phyloP scores from a whole-genome alignment of 2,329 filamentous ascomycete genomes.

The Colletotrichum musae region DNA sequence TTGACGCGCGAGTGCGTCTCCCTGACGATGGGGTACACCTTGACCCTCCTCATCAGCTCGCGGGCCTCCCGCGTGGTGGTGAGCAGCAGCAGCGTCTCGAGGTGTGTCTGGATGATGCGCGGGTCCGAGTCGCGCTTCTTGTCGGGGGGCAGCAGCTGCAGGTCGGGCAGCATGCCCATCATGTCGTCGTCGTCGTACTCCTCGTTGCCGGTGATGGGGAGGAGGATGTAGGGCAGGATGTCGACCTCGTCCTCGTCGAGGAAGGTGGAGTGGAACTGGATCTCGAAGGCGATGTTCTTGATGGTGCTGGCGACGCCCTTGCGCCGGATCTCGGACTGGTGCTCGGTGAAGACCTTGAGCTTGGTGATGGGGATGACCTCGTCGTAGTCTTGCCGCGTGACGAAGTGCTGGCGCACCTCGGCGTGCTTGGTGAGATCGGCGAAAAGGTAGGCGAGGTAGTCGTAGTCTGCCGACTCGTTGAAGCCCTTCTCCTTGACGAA shows the following conservation, averaged over 20 bases:
- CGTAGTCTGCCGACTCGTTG: constrained; percentile 88
- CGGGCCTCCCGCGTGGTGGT: constrained; percentile 84
- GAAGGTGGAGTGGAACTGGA: constrained; percentile 79
- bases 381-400: constrained; percentile 82
- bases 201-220: constrained; percentile 90
- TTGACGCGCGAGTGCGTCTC: constrained; percentile 86
- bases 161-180: constrained; percentile 87
- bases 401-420: constrained; percentile 82
- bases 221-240: constrained; percentile 87
- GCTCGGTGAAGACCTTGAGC: constrained; percentile 94
- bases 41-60: constrained; percentile 80
- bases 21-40: constrained; percentile 90
- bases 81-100: constrained; percentile 89
- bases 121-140: constrained; percentile 86
- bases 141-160: constrained; percentile 90
- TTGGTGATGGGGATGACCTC: constrained; percentile 90
- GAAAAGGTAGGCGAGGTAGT: constrained; percentile 95
- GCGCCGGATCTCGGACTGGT: constrained; percentile 84
- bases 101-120: constrained; percentile 85
- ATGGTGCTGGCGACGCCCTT: constrained; percentile 97
- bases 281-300: constrained; percentile 92
- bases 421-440: constrained; percentile 90
- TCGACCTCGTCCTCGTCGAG: constrained; percentile 81
- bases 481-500: constrained; percentile 94
- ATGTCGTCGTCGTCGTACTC: constrained; percentile 91